These are phyloP conservation scores for Haplosporangium sp. DNA, from an alignment of 371 early-diverging fungal genomes.

Conservation along the genomic window DNA sequence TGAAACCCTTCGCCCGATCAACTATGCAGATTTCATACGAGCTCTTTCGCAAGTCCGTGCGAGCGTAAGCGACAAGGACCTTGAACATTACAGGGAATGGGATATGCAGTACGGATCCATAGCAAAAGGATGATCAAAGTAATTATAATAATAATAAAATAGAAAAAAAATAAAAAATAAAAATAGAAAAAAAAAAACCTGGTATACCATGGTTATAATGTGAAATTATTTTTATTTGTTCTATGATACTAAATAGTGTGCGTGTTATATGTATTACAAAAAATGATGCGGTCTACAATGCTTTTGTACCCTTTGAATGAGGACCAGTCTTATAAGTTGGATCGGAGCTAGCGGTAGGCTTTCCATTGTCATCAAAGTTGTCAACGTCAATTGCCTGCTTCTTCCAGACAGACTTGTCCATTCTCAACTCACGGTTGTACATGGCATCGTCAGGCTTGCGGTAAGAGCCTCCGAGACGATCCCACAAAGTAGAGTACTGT, in stretches of 20 bases:
- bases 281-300: constrained; percentile 20
- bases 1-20: constrained; percentile 79
- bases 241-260: neutral
- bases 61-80: constrained; percentile 84
- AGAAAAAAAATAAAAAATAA: no score
- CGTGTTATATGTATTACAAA: neutral
- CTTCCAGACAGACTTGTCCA: constrained; percentile 73
- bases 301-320: constrained; percentile 15
- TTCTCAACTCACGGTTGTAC: constrained; percentile 70
- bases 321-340: constrained; percentile 12
- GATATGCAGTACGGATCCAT: constrained; percentile 65
- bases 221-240: neutral
- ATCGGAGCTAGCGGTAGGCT: constrained; percentile 44
- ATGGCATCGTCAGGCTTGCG: constrained; percentile 79
- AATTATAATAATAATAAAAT: no score
- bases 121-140: constrained; percentile 20
- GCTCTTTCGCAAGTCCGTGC: constrained; percentile 87
- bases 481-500: constrained; percentile 94
- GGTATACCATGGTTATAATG: neutral
- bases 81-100: constrained; percentile 78
- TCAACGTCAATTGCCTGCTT: constrained; percentile 78
- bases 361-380: constrained; percentile 62
- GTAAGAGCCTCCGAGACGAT: constrained; percentile 79
- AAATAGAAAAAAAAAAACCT: neutral
- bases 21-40: constrained; percentile 76